These are phyloP conservation scores for Urtica urens DNA, from an alignment of 306 rosid genomes.

Conservation along the genomic window DNA sequence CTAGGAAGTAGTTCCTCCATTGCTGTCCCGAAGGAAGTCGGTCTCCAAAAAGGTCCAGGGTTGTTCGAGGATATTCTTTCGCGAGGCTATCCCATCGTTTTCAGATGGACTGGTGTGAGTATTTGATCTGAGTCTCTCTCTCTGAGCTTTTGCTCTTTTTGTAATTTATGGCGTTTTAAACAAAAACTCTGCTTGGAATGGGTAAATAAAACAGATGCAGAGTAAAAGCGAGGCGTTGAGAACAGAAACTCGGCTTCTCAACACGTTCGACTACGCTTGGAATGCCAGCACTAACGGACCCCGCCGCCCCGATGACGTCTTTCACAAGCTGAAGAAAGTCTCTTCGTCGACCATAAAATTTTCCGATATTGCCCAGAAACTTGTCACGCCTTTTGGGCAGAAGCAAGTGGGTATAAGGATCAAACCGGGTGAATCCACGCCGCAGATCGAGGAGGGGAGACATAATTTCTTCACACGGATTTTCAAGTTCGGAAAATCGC, in stretches of 20 bases:
- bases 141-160: background rate
- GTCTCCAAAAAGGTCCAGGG: conserved; percentile 28
- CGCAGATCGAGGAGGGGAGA: conserved; percentile 28
- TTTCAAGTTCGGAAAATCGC: conserved; percentile 51
- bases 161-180: background rate
- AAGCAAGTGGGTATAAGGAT: conserved; percentile 59
- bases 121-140: no score
- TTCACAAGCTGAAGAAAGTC: conserved; percentile 33
- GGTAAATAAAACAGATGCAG: conserved; percentile 63
- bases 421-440: conserved; percentile 28
- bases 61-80: conserved; percentile 52
- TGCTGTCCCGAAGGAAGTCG: conserved; percentile 11
- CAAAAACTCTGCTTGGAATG: background rate
- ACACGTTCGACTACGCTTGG: conserved; percentile 83
- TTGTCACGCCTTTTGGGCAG: conserved; percentile 49
- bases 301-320: conserved; percentile 50
- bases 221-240: conserved; percentile 43
- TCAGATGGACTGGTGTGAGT: conserved; percentile 88
- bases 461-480: conserved; percentile 36
- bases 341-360: conserved; percentile 32
- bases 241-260: conserved; percentile 58
- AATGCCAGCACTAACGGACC: conserved; percentile 46
- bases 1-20: conserved; percentile 24
- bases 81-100: conserved; percentile 48
- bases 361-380: conserved; percentile 25